Evolutionary conservation across 1,284 basidiomycete genomes (phyloP), one percentile per base, ranked within the genome.

Genomic region (Malassezia vespertilionis): DNA sequence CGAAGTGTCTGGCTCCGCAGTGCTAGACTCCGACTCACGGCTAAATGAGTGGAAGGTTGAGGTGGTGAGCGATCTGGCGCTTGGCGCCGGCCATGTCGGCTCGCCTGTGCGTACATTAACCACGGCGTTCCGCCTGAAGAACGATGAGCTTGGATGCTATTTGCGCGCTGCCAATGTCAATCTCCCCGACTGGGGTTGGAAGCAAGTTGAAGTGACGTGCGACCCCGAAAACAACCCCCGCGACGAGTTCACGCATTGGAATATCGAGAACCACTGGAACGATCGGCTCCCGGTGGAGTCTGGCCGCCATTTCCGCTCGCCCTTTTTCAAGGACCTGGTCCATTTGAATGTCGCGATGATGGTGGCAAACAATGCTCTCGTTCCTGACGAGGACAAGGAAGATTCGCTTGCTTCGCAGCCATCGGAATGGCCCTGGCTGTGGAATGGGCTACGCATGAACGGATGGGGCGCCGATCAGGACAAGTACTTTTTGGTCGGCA

Each of bases 291-390:
- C 88, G 4, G 64, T 79, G 4, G 90, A 85, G 3, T 78, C 91
- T 45, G 77, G 78, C 42, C 86, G 85, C 65, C 79, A 83, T 50
- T 93, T 91, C 75, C 77, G 75, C 33, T 93, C 91, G 2, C 84
- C 90, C 0, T 97, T 97, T 78, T 75, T 95, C 46, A 82, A 84
- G 46, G 91, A 97, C 74, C 96, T 97, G 73, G 89, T 88, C 80
- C 91, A 97, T 72, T 80, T 97, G 48, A 97, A 97, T 65, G 86
- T 97, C 12, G 91, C 90, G 12, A 97, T 97, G 93, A 91, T 93
- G 87, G 95, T 89, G 0, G 93, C 90, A 4, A 97, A 97, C 76
- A 97, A 97, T 71, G 90, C 93, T 0, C 81, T 97, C 44, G 75
- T 96, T 34, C 91, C 91, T 0, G 89, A 97, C 64, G 86, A 89